phyloP scores from a whole-genome alignment of 2,329 filamentous ascomycete genomes.

The Aspergillus udagawae region DNA sequence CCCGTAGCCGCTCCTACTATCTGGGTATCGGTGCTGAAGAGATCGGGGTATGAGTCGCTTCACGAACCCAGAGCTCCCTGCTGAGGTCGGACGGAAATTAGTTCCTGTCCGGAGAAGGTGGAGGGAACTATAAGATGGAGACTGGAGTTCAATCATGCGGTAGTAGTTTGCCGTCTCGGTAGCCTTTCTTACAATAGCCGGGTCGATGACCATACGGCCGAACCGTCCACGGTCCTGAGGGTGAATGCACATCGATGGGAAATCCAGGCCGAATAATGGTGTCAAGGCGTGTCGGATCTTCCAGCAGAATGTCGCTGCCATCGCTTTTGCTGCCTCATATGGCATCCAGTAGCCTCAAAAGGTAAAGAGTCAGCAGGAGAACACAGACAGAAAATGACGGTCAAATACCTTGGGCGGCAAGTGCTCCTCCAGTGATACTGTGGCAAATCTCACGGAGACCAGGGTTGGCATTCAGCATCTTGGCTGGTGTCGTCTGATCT shows the following conservation, averaged over 20 bases:
- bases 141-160: conserved; percentile 26
- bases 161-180: conserved; percentile 35
- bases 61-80: conserved; percentile 3
- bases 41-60: conserved; percentile 21
- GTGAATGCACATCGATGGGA: conserved; percentile 66
- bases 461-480: conserved; percentile 72
- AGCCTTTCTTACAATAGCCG: conserved; percentile 51
- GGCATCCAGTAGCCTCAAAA: conserved; percentile 93
- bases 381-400: not conserved
- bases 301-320: conserved; percentile 87
- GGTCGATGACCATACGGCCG: conserved; percentile 63
- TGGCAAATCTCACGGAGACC: conserved; percentile 86
- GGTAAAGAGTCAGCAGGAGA: not conserved
- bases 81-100: conserved; percentile 9
- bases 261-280: conserved; percentile 81
- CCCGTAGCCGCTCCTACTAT: conserved; percentile 34
- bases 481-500: conserved; percentile 75
- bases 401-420: conserved; percentile 77
- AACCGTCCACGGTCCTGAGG: conserved; percentile 59
- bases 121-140: not conserved
- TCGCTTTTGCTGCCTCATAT: conserved; percentile 75
- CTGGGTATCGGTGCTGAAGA: conserved; percentile 22
- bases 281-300: conserved; percentile 79
- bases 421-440: conserved; percentile 89
- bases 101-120: not conserved